A percentile compares a stretch with the other conserved stretches of the same genome.
Conservation (phyloP, 1,139 yeast genomes). For the Sugiyamaella japonica region DNA sequence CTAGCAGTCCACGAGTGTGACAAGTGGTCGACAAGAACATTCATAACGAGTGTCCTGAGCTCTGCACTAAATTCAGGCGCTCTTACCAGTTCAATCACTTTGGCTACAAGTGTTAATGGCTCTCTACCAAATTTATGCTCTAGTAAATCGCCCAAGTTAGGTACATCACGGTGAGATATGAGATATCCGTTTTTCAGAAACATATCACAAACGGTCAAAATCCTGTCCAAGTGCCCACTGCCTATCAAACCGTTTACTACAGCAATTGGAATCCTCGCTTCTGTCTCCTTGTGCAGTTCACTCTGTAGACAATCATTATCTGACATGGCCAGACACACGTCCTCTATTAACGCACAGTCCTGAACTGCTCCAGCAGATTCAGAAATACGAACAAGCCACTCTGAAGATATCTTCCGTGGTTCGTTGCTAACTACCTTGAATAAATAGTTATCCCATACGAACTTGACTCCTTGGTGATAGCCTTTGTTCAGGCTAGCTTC, state of each 20-base stretch:
- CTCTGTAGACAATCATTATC: background rate
- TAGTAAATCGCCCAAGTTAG: background rate
- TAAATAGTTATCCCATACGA: conserved; percentile 12
- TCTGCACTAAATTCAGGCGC: background rate
- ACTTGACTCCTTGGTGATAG: conserved; percentile 9
- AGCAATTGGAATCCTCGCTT: conserved; percentile 1
- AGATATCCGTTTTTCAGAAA: background rate
- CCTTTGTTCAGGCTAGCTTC: conserved; percentile 4
- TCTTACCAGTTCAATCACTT: background rate
- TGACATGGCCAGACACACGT: background rate
- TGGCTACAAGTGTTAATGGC: background rate
- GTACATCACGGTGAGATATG: background rate
- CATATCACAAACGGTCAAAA: conserved; percentile 1
- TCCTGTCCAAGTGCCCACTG: conserved; percentile 1
- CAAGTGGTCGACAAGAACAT: conserved; percentile 18
- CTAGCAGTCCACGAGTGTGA: conserved; percentile 20
- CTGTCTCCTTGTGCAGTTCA: background rate
- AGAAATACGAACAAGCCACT: background rate
- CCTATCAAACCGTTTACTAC: conserved; percentile 1
- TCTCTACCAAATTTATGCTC: background rate
- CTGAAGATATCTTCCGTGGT: background rate
- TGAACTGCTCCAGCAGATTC: conserved; percentile 9
- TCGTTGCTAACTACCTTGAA: background rate
- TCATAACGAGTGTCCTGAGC: conserved; percentile 20
- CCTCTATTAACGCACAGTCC: conserved; percentile 6